A percentile compares a stretch with the other conserved stretches of the same genome.
phyloP scores from a whole-genome alignment of 768 basidiomycete species.

The Rhodosporidiobolus odoratus region DNA sequence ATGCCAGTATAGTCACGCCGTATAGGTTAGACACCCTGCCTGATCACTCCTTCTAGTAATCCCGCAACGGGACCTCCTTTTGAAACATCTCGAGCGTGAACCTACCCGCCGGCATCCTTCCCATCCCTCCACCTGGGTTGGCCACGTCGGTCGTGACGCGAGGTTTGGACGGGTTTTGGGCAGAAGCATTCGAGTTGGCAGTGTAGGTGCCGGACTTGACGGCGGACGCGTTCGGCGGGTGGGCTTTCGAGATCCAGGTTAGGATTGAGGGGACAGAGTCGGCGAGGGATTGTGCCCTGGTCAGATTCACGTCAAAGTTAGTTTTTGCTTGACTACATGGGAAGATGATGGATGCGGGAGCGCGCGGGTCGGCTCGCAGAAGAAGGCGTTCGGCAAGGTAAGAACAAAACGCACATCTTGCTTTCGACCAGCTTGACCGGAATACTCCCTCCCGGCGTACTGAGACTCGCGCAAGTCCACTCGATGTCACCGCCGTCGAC shows the following conservation, averaged over 20 bases:
- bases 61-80: conserved; percentile 14
- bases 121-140: conserved; percentile 27
- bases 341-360: not conserved
- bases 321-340: not conserved
- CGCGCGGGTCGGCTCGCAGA: not conserved
- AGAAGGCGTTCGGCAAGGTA: not conserved
- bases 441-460: conserved; percentile 34
- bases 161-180: conserved; percentile 8
- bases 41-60: not conserved
- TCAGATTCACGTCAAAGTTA: not conserved
- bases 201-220: conserved; percentile 11
- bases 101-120: conserved; percentile 13
- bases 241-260: conserved; percentile 13
- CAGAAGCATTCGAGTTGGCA: not conserved
- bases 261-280: conserved; percentile 25
- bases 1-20: no score
- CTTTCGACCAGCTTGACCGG: conserved; percentile 26
- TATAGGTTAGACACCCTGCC: not conserved
- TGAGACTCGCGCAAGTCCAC: conserved; percentile 33
- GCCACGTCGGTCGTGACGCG: conserved; percentile 2
- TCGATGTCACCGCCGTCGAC: conserved; percentile 22
- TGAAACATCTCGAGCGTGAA: conserved; percentile 30
- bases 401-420: conserved; percentile 25
- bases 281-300: conserved; percentile 27
- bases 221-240: conserved; percentile 11